Base-by-base conservation (phyloP, 352 stramenopile species). In the Globisporangium acanthophoron region DNA sequence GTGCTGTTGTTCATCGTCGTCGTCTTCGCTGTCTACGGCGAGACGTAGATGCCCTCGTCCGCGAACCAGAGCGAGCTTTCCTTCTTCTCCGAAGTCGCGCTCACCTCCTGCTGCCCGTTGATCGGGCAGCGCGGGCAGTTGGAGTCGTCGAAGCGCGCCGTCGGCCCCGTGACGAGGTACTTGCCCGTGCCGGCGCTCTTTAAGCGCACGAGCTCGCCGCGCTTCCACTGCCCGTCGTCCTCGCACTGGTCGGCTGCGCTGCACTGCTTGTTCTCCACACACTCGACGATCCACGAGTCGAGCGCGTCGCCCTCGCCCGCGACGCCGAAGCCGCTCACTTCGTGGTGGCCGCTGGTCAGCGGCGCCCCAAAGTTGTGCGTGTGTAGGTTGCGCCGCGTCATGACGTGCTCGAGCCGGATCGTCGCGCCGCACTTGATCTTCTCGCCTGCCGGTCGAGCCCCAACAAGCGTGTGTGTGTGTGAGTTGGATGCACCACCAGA, bases 71-170 rank as follows among this genome's bases (percentile, higher is more conserved):
- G 59, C 52, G 80, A 81, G 52, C 68, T 62, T 39, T 80, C 77
- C n/a, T 66, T 61, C 52, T 71, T 75, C 16, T 71, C 64, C n/a
- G 70, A 59, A 37, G 58, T 78, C 0, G 75, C 75, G 59, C 80
- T 92, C 44, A 94, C 85, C 69, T 94, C 80, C 62, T 94, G 85
- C 66, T 94, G 85, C 20, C 85, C 85, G 59, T 91, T 90, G 65
- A 94, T 94, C 49, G 85, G 85, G 56, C 85, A 94, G 29, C 68
- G 73, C 18, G 82, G 82, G 50, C 85, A 94, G 65, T 94, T 94
- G 39, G 59, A 85, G 70, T 91, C 71, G 61, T 94, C 77, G 58
- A 91, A 94, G 20, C 80, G 76, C 40, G 66, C 61, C 33, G 45
- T 66, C 16, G 69, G 65, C 39, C 72, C 78, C 27, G 82, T 91